Conservation (phyloP, 805 yeast species). For the Myxozyma monticola region DNA sequence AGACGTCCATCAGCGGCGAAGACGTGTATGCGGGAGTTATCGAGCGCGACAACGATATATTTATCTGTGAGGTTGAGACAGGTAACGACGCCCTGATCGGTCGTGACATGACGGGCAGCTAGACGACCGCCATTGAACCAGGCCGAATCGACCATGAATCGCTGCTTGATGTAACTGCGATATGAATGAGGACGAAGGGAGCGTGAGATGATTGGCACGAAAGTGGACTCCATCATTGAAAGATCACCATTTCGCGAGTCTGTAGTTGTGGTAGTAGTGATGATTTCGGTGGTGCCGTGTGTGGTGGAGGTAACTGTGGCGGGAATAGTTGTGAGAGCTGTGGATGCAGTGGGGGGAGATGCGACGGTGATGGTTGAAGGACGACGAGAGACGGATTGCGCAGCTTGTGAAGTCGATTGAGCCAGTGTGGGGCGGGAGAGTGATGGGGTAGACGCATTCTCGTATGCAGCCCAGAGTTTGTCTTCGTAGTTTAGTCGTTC, state of each 20-base stretch:
- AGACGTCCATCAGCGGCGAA: slow-evolving; percentile 44
- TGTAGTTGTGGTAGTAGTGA: too few relatives aligned
- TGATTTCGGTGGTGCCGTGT: slow-evolving; percentile 6
- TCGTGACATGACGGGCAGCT: slow-evolving; percentile 43
- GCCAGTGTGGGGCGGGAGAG: neutral
- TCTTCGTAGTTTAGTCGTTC: slow-evolving; percentile 12
- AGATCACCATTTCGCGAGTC: slow-evolving; percentile 6
- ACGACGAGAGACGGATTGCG: neutral
- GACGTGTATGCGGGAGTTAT: slow-evolving; percentile 46
- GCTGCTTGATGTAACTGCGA: slow-evolving; percentile 43
- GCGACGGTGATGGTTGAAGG: slow-evolving; percentile 8
- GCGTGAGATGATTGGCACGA: slow-evolving; percentile 38
- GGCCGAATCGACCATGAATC: slow-evolving; percentile 43
- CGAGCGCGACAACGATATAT: slow-evolving; percentile 46
- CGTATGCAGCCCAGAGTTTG: neutral
- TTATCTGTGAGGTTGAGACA: slow-evolving; percentile 40
- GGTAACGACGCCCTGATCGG: slow-evolving; percentile 43
- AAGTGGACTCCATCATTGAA: slow-evolving; percentile 36
- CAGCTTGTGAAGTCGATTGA: slow-evolving; percentile 4
- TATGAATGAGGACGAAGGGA: slow-evolving; percentile 39
- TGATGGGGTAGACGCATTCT: too few relatives aligned
- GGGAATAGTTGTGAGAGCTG: slow-evolving; percentile 11
- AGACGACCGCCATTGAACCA: slow-evolving; percentile 46
- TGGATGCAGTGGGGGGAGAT: slow-evolving; percentile 18
- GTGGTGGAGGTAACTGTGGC: slow-evolving; percentile 13